phyloP scores from a whole-genome alignment of 441 rosid species.

The Gossypium schwendimanii region DNA sequence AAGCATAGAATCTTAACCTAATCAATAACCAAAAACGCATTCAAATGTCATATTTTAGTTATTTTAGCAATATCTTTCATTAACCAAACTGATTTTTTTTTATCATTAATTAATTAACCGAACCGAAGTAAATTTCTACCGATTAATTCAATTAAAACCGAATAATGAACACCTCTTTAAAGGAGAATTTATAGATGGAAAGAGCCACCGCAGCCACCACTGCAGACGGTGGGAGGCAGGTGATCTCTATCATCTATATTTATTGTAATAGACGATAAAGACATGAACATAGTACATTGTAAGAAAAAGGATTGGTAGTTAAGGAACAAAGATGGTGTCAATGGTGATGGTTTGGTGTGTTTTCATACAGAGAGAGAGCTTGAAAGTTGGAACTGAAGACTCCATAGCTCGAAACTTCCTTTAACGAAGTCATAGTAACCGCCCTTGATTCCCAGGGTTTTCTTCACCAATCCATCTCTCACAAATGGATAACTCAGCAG shows the following conservation, averaged over 20 bases:
- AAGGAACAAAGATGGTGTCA: constrained; percentile 15
- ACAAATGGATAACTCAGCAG: constrained; percentile 82
- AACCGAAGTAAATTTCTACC: no score
- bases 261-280: constrained; percentile 12
- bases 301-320: background rate
- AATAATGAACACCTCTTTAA: background rate
- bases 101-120: no score
- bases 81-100: no score
- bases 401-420: constrained; percentile 80
- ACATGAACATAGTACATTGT: constrained; percentile 20
- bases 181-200: constrained; percentile 7
- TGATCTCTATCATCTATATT: background rate
- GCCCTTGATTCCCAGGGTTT: constrained; percentile 59
- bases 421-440: constrained; percentile 71
- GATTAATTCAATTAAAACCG: no score
- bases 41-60: no score
- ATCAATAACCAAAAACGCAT: no score
- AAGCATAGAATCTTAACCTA: no score
- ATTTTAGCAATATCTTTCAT: no score
- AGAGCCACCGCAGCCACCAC: background rate
- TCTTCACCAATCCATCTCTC: constrained; percentile 60
- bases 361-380: constrained; percentile 48
- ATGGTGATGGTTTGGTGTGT: constrained; percentile 13
- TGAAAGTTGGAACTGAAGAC: constrained; percentile 45
- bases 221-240: background rate